These are phyloP conservation scores for Musa troglodytarum DNA, from an alignment of 176 grass and related monocot species.

Conservation along the genomic window DNA sequence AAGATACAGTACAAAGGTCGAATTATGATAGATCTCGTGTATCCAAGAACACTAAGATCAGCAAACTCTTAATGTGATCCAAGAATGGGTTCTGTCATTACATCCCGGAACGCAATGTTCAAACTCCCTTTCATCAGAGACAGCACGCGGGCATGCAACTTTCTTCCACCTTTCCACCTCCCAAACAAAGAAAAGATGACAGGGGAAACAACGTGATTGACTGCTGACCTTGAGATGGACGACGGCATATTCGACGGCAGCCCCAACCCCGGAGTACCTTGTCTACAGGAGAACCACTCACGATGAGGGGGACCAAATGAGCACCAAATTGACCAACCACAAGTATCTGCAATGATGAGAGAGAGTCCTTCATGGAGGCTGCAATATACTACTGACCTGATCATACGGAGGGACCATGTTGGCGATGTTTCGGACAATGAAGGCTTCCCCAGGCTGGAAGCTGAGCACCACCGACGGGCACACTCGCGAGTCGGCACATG, in stretches of 20 bases:
- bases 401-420: constrained; percentile 16
- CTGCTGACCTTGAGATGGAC: constrained; percentile 5
- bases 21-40: too few species aligned
- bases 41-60: too few species aligned
- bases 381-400: background rate
- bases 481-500: constrained; percentile 14
- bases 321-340: background rate
- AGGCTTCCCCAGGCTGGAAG: constrained; percentile 19
- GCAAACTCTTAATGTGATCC: too few species aligned
- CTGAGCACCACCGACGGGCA: constrained; percentile 22
- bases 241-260: constrained; percentile 18
- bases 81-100: too few species aligned
- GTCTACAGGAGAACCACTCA: background rate
- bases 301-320: background rate
- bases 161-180: background rate
- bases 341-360: background rate
- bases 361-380: background rate
- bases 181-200: background rate
- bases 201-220: too few species aligned
- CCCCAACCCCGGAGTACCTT: constrained; percentile 1
- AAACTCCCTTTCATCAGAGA: too few species aligned
- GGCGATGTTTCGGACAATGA: constrained; percentile 19
- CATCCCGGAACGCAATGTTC: too few species aligned
- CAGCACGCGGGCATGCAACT: background rate
- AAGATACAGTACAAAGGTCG: too few species aligned